Evolutionary conservation across 2,329 filamentous ascomycete species (phyloP).

Genomic region (Dothistroma pini): DNA sequence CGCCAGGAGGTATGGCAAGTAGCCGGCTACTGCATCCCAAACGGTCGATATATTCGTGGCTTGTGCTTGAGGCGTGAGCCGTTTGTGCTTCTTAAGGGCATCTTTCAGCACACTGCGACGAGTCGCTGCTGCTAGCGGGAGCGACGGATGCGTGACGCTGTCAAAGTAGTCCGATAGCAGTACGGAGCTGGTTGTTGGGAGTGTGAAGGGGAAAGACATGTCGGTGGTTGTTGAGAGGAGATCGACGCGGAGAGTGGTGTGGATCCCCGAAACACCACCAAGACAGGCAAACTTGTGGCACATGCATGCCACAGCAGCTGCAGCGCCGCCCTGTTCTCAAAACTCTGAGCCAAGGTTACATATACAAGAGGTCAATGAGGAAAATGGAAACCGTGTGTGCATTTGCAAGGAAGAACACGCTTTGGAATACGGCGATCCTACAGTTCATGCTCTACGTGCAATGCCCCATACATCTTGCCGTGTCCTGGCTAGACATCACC

Average conservation of each 20-base stretch:
- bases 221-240: neutral
- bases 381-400: too few species aligned
- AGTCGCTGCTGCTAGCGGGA: slow-evolving; percentile 77
- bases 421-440: too few species aligned
- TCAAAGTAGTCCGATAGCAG: slow-evolving; percentile 73
- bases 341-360: too few species aligned
- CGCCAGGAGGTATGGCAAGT: slow-evolving; percentile 78
- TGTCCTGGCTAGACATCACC: neutral
- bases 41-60: slow-evolving; percentile 67
- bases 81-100: slow-evolving; percentile 83
- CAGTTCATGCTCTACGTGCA: slow-evolving; percentile 1
- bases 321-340: too few species aligned
- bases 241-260: neutral
- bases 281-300: neutral
- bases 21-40: slow-evolving; percentile 66
- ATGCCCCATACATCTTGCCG: slow-evolving; percentile 4
- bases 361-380: too few species aligned
- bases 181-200: slow-evolving; percentile 86
- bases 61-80: slow-evolving; percentile 69
- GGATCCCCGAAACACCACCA: neutral
- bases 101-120: slow-evolving; percentile 79
- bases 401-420: too few species aligned
- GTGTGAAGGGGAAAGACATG: slow-evolving; percentile 86
- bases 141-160: slow-evolving; percentile 81
- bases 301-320: neutral